Evolutionary conservation across 768 basidiomycete species (phyloP), one percentile per base, ranked within the genome.

Genomic region (Phlegmacium glaucopus): DNA sequence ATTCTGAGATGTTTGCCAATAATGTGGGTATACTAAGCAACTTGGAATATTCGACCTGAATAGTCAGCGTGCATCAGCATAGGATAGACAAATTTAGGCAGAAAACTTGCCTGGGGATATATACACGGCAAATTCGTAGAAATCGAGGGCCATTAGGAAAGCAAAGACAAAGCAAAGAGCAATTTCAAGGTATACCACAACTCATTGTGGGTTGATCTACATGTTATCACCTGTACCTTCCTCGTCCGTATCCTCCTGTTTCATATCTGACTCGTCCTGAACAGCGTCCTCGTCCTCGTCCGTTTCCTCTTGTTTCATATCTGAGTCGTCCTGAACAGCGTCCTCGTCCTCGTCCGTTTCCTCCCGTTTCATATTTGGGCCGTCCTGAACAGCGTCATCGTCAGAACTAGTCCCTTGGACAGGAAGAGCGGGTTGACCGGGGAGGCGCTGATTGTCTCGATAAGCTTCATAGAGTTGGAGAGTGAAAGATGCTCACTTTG

Each of bases 391-490:
- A 8, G 52, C 58, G 25, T 54, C 59, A 7, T 54, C 49, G 1
- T 48, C 56, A 16, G 32, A 34, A 6, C n/a, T 34, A 34, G 32
- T 34, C 10, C 6, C 32, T 34, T 62, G 67, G 15, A 71, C 60
- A 13, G 74, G 72, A 16, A 85, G 60, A 15, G 78, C 71, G 16
- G 79, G 72, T 57, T 87, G 84, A 17, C 68, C 72, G 10, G 74
- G 68, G 16, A 87, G 56, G 29, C 83, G 77, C 83, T 84, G 48
- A 22, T 8, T 13, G 22, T 22, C 22, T 22, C 22, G 5, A 22
- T 22, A 5, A 22, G 22, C 2, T 22, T 22, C 22, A 22, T 22
- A 22, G 22, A 5, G 5, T 22, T 5, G 22, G 22, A 22, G 22
- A 22, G 22, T 5, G 5, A 22, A 22, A 30, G 39, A 25, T 8